Evolutionary conservation across 176 grass and related monocot genomes (phyloP).

Genomic region (Musa beccarii): DNA sequence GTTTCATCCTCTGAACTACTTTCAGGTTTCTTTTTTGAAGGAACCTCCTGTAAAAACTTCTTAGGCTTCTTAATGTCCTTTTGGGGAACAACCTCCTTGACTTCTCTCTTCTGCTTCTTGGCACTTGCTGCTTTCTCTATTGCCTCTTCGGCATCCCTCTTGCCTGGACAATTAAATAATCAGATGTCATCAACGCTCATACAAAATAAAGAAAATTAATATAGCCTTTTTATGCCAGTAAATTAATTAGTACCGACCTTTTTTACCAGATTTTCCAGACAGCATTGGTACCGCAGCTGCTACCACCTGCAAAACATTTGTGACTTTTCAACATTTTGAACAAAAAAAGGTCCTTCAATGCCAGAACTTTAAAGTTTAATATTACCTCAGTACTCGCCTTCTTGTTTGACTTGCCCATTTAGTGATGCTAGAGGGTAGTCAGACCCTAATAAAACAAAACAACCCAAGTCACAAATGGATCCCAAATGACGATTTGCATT

Average conservation of each 20-base stretch:
- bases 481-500: neutral
- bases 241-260: constrained; percentile 27
- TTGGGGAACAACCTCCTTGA: neutral
- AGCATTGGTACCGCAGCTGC: neutral
- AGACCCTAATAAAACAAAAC: neutral
- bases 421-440: neutral
- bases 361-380: neutral
- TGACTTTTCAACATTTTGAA: neutral
- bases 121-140: constrained; percentile 44
- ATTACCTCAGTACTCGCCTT: constrained; percentile 1
- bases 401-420: constrained; percentile 18
- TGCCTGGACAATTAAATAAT: constrained; percentile 31
- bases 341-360: neutral
- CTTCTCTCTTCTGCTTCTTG: constrained; percentile 61
- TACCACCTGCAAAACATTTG: constrained; percentile 2
- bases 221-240: constrained; percentile 8
- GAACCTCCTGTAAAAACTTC: constrained; percentile 51
- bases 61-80: constrained; percentile 38
- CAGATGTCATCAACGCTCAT: constrained; percentile 33
- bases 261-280: constrained; percentile 55
- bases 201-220: neutral
- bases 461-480: neutral
- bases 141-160: constrained; percentile 52
- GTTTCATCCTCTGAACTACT: constrained; percentile 59
- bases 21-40: constrained; percentile 42